Base-by-base conservation (phyloP, 768 basidiomycete species). In the Russula sp. region DNA sequence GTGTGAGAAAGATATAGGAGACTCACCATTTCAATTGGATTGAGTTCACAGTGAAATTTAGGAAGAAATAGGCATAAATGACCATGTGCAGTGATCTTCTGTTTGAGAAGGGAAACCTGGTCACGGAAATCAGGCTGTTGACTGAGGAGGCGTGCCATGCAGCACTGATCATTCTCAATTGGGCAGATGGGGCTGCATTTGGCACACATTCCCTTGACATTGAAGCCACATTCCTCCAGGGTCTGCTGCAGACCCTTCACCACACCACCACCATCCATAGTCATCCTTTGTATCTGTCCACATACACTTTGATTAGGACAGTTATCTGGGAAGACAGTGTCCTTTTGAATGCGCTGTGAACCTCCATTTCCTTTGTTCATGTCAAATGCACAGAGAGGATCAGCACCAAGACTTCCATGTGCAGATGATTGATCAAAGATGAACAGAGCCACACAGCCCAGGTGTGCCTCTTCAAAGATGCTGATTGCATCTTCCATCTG, bases 131-230 rank as follows among this genome's bases (percentile, higher is more conserved):
- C n/a, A 0, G 48, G 34, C 11, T 57, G 45, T 10, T 48, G 20
- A 45, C 56, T 57, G 34, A 57, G 56, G 16, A 48, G 45, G 11
- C 40, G 40, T 2, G 40, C 56, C 56, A 57, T 57, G 45, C 56
- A 57, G 20, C 34, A 57, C 1, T 22, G 8, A 5, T 48, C 9
- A 6, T 48, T 57, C 7, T 57, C 20, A 2, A 37, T 1, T 6
- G 56, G 34, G 11, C 47, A 57, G 16, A 57, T 20, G 6, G 56
- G 56, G 32, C n/a, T 34, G 3, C 56, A 57, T 5, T 48, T 37
- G 0, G 47, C 34, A 7, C 3, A 3, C 20, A 49, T 22, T 6
- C 42, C 31, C 11, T 6, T 20, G 11, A 49, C 18, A 18, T 44
- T 57, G 20, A 57, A 57, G 6, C 45, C 47, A 20, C 13, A 1